Percentiles rank a stretch among this genome's conserved stretches.
Conservation (phyloP, 2,329 filamentous ascomycete species). For the Pseudogymnoascus sp. region DNA sequence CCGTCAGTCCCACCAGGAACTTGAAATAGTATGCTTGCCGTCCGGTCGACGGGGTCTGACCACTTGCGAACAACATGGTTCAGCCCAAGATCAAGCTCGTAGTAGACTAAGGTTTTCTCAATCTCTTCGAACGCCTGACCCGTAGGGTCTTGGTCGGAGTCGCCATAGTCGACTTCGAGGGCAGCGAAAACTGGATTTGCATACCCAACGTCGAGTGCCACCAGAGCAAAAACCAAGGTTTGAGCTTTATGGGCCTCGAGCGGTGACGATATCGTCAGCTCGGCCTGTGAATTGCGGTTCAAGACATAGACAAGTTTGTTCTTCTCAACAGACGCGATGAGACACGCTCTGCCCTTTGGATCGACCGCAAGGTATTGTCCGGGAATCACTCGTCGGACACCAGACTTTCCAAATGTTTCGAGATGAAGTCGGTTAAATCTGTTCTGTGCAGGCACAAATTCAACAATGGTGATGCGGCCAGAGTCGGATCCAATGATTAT, state of each 20-base stretch:
- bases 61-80: constrained; percentile 97
- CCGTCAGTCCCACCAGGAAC: constrained; percentile 91
- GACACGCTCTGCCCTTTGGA: constrained; percentile 87
- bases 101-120: constrained; percentile 91
- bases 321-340: constrained; percentile 93
- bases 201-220: constrained; percentile 89
- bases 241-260: constrained; percentile 92
- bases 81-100: constrained; percentile 90
- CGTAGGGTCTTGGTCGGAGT: constrained; percentile 83
- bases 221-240: constrained; percentile 80
- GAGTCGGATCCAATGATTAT: constrained; percentile 94
- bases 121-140: constrained; percentile 73
- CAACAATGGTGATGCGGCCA: constrained; percentile 85
- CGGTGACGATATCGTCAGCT: constrained; percentile 93
- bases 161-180: constrained; percentile 86
- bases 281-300: constrained; percentile 88
- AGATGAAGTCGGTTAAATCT: constrained; percentile 83
- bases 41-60: constrained; percentile 87
- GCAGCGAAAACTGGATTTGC: constrained; percentile 95
- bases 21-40: constrained; percentile 84
- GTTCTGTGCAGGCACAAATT: constrained; percentile 82
- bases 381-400: constrained; percentile 83
- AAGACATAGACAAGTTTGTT: constrained; percentile 99
- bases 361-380: constrained; percentile 95
- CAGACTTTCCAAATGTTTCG: constrained; percentile 97